A percentile compares a stretch with the other conserved stretches of the same genome.
Evolutionary conservation across 371 early-diverging fungal species (phyloP).

Genomic region (Rhizopus delemar): DNA sequence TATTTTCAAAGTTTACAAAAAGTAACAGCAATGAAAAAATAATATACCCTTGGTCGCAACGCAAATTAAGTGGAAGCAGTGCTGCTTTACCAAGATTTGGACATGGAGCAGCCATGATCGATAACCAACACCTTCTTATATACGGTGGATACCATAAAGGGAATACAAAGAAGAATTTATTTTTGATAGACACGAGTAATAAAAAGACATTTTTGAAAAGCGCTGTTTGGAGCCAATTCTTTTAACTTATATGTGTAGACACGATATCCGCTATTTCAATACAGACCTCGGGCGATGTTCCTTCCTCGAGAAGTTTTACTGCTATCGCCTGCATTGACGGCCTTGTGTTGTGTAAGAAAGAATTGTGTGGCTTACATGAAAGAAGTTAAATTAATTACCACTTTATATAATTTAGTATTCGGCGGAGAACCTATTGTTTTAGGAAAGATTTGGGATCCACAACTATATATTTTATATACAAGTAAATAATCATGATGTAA

Average conservation of each 20-base stretch:
- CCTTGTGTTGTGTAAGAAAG: slow-evolving; percentile 25
- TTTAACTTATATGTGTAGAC: slow-evolving; percentile 14
- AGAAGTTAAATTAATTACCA: neutral
- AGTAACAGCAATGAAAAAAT: slow-evolving; percentile 19
- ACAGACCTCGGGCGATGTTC: slow-evolving; percentile 28
- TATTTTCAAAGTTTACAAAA: slow-evolving; percentile 35
- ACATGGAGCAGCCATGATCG: slow-evolving; percentile 49
- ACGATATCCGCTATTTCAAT: slow-evolving; percentile 22
- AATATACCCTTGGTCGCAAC: slow-evolving; percentile 37
- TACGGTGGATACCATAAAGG: slow-evolving; percentile 51
- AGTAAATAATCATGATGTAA: slow-evolving; percentile 10
- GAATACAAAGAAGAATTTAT: slow-evolving; percentile 42
- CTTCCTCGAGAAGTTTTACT: slow-evolving; percentile 24
- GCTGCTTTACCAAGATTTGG: slow-evolving; percentile 49
- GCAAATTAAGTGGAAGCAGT: slow-evolving; percentile 22
- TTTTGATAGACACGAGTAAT: slow-evolving; percentile 55
- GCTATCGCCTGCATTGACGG: slow-evolving; percentile 20
- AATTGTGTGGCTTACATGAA: neutral
- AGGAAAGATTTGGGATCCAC: slow-evolving; percentile 28
- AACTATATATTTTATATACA: slow-evolving; percentile 30
- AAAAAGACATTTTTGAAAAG: neutral
- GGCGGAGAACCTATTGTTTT: slow-evolving; percentile 29
- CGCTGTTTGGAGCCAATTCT: neutral
- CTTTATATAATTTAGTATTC: slow-evolving; percentile 18
- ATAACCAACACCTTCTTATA: slow-evolving; percentile 46